Percentiles rank a stretch among this genome's conserved stretches.
Conservation (phyloP, 768 basidiomycete genomes). For the Suillus paluster region DNA sequence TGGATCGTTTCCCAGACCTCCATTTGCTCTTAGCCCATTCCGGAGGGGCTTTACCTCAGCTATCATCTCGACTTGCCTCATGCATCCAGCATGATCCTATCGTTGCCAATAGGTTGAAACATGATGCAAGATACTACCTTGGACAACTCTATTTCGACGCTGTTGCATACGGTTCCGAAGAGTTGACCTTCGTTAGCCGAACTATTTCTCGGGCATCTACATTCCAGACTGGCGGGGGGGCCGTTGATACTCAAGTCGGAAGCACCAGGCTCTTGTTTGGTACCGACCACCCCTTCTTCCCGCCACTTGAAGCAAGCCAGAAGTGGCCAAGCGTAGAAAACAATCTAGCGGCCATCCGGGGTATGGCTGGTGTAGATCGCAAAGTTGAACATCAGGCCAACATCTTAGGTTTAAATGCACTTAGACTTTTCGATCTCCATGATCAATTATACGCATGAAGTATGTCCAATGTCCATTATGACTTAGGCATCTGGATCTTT, state of each 20-base stretch:
- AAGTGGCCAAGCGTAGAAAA: constrained; percentile 89
- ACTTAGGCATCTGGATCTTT: constrained; percentile 80
- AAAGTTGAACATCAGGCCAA: constrained; percentile 58
- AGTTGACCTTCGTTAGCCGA: constrained; percentile 78
- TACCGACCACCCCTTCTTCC: constrained; percentile 92
- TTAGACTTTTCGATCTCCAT: constrained; percentile 65
- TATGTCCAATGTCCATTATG: constrained; percentile 16
- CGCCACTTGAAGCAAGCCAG: constrained; percentile 66
- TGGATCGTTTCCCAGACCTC: constrained; percentile 79
- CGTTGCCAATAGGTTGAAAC: constrained; percentile 72
- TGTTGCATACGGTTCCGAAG: constrained; percentile 88
- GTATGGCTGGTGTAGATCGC: constrained; percentile 54
- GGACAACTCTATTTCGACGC: constrained; percentile 84
- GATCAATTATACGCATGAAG: constrained; percentile 20
- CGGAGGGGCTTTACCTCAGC: constrained; percentile 80
- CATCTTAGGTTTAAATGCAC: constrained; percentile 75
- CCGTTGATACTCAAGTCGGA: constrained; percentile 43
- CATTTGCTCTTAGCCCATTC: constrained; percentile 86
- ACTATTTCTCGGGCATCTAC: constrained; percentile 62
- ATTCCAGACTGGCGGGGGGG: constrained; percentile 44
- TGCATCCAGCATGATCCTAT: constrained; percentile 87
- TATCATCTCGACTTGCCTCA: constrained; percentile 84
- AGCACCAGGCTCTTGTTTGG: constrained; percentile 76
- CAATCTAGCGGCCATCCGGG: constrained; percentile 79
- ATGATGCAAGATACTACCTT: constrained; percentile 85